These are phyloP conservation scores for Amphibolis antarctica DNA, from an alignment of 106 monocot species.

Conservation along the genomic window DNA sequence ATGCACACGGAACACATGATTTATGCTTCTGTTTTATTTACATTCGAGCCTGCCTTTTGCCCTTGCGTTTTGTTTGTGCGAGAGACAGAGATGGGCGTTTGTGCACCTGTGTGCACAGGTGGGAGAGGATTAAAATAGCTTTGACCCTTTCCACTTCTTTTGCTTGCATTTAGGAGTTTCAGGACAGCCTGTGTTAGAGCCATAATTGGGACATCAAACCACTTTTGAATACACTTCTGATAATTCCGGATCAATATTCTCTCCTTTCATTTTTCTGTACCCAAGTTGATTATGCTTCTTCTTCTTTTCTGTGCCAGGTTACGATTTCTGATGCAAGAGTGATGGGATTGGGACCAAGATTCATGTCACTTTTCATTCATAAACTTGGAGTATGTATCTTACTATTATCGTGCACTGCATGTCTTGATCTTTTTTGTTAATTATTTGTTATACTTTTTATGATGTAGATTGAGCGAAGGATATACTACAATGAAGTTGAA, in stretches of 20 bases:
- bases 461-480: conserved; percentile 17
- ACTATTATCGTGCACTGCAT: neutral
- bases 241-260: neutral
- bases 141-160: too few species aligned
- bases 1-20: neutral
- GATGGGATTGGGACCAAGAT: conserved; percentile 22
- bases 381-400: conserved; percentile 16
- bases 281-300: neutral
- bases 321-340: conserved; percentile 19
- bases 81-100: too few species aligned
- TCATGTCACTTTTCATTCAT: conserved; percentile 23
- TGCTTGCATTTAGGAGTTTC: too few species aligned
- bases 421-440: neutral
- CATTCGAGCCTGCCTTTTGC: neutral
- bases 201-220: too few species aligned
- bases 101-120: too few species aligned
- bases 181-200: too few species aligned
- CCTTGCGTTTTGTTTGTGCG: too few species aligned
- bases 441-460: neutral
- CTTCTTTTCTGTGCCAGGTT: conserved; percentile 10
- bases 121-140: too few species aligned
- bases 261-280: neutral
- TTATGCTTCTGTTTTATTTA: neutral
- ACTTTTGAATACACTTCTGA: too few species aligned
- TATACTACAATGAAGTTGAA: conserved; percentile 16